A percentile compares a stretch with the other conserved stretches of the same genome.
Evolutionary conservation across 305 asterid species (phyloP).

Genomic region (Andrographis paniculata): DNA sequence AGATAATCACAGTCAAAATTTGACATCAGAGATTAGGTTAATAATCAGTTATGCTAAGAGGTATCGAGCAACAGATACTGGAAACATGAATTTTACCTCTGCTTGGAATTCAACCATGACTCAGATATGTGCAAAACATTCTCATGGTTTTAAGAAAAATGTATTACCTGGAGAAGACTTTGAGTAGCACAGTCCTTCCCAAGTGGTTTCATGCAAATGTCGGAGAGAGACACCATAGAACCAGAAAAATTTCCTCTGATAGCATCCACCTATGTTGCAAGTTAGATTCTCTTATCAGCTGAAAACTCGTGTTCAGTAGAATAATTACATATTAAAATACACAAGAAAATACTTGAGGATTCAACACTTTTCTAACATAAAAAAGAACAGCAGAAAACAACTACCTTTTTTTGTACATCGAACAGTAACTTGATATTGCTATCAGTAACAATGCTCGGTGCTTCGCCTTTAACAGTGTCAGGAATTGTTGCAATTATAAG

Average conservation of each 20-base stretch:
- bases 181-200: constrained; percentile 98
- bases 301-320: constrained; percentile 6
- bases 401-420: constrained; percentile 87
- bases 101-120: too few species aligned
- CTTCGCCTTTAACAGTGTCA: constrained; percentile 47
- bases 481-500: constrained; percentile 85
- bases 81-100: too few species aligned
- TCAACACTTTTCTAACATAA: background rate
- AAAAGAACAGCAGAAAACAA: background rate
- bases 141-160: background rate
- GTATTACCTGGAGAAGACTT: constrained; percentile 88
- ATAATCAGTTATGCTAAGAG: too few species aligned
- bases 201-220: constrained; percentile 98
- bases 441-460: constrained; percentile 81
- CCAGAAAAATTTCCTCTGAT: constrained; percentile 84
- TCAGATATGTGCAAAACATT: constrained; percentile 1
- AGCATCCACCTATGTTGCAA: constrained; percentile 68
- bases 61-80: too few species aligned
- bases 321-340: background rate
- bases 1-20: too few species aligned
- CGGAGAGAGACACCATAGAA: constrained; percentile 71
- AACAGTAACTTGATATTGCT: constrained; percentile 82
- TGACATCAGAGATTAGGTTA: too few species aligned
- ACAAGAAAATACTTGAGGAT: background rate
- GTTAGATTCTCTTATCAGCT: constrained; percentile 8